A percentile compares a stretch with the other conserved stretches of the same genome.
Conservation (phyloP, 2,329 filamentous ascomycete genomes). For the Verticillium albo-atrum region DNA sequence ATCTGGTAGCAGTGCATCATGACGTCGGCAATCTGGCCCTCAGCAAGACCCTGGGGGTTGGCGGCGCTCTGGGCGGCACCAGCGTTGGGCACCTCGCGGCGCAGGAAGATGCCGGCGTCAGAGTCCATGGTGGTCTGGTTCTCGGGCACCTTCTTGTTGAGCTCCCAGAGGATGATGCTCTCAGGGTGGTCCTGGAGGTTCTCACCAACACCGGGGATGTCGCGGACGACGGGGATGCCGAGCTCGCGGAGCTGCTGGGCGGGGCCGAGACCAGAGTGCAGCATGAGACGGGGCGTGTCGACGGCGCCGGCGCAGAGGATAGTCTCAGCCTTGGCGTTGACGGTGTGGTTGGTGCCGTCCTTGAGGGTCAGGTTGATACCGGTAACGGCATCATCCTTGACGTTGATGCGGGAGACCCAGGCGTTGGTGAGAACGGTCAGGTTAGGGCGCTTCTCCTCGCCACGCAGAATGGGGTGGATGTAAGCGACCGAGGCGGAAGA, state of each 20-base stretch:
- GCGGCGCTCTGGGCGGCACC: constrained; percentile 46
- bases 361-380: constrained; percentile 64
- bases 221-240: constrained; percentile 49
- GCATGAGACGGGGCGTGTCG: constrained; percentile 68
- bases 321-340: constrained; percentile 59
- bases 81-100: constrained; percentile 69
- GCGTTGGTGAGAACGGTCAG: constrained; percentile 82
- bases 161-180: constrained; percentile 66
- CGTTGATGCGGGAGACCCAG: constrained; percentile 79
- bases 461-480: constrained; percentile 84
- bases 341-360: constrained; percentile 45
- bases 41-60: constrained; percentile 45
- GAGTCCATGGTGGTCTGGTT: constrained; percentile 91
- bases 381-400: constrained; percentile 65
- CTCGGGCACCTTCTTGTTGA: constrained; percentile 68
- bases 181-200: constrained; percentile 59
- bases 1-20: constrained; percentile 99
- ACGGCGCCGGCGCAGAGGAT: constrained; percentile 77
- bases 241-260: constrained; percentile 47
- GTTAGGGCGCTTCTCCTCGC: constrained; percentile 78
- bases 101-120: constrained; percentile 83
- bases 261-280: constrained; percentile 54
- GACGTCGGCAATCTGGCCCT: constrained; percentile 75
- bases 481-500: constrained; percentile 88
- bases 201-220: constrained; percentile 56